These are phyloP conservation scores for Colletotrichum caudatum DNA, from an alignment of 2,329 filamentous ascomycete species.

Conservation along the genomic window DNA sequence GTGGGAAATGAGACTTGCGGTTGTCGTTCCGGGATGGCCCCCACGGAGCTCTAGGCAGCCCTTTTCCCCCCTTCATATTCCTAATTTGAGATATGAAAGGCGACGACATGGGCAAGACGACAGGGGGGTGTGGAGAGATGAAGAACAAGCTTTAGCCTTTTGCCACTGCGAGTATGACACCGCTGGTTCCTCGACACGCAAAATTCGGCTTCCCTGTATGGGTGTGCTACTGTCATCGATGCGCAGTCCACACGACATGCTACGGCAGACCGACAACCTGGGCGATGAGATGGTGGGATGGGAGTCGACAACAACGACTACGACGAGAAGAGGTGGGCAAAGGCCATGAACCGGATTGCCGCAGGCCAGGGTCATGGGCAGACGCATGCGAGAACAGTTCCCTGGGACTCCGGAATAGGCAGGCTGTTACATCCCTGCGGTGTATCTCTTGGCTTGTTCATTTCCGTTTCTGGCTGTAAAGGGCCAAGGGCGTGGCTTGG, in stretches of 20 bases:
- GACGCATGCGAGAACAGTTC: slow-evolving; percentile 1
- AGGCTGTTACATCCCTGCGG: slow-evolving; percentile 22
- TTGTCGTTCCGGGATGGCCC: slow-evolving; percentile 35
- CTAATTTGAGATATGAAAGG: slow-evolving; percentile 33
- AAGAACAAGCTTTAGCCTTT: slow-evolving; percentile 31
- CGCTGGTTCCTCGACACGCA: neutral
- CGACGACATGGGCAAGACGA: slow-evolving; percentile 26
- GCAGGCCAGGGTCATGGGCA: slow-evolving; percentile 14
- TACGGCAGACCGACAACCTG: slow-evolving; percentile 13
- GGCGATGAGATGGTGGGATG: slow-evolving; percentile 32
- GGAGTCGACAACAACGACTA: neutral
- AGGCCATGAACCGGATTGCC: slow-evolving; percentile 25
- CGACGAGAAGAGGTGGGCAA: neutral
- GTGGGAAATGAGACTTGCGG: slow-evolving; percentile 12
- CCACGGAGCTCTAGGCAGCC: slow-evolving; percentile 37
- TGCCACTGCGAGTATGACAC: slow-evolving; percentile 15
- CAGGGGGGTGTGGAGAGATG: slow-evolving; percentile 9
- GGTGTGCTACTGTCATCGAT: slow-evolving; percentile 26
- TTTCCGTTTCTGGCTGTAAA: slow-evolving; percentile 29
- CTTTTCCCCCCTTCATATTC: slow-evolving; percentile 4
- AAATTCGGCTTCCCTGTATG: slow-evolving; percentile 3
- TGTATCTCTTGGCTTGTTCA: neutral
- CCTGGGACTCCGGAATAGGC: slow-evolving; percentile 8
- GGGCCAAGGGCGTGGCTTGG: slow-evolving; percentile 35
- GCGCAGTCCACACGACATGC: slow-evolving; percentile 17